Conservation (phyloP, 23 red algal genomes). For the Agarophyton chilense region DNA sequence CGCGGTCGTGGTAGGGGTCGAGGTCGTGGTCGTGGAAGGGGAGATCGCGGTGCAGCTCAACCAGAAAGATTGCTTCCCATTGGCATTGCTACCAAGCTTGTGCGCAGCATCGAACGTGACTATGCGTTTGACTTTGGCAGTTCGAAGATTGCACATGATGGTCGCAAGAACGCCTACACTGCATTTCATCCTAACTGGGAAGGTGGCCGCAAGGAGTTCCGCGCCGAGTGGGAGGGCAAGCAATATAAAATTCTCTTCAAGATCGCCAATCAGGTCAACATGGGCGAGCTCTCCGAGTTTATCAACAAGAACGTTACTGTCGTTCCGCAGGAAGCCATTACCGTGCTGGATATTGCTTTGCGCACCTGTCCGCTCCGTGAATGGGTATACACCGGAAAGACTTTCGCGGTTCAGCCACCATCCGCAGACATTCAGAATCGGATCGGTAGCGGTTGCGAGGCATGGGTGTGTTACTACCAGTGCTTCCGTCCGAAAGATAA, state of each 20-base stretch:
- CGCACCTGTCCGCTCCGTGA: conserved; percentile 62
- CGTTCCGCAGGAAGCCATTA: conserved; percentile 57
- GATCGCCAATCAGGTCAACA: conserved; percentile 45
- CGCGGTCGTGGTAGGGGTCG: conserved; percentile 53
- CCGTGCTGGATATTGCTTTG: conserved; percentile 58
- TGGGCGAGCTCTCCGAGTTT: conserved; percentile 50
- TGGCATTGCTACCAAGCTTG: conserved; percentile 62
- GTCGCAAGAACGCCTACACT: conserved; percentile 72
- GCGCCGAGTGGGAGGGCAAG: conserved; percentile 29
- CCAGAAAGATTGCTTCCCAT: conserved; percentile 54
- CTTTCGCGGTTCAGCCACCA: conserved; percentile 44
- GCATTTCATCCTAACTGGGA: conserved; percentile 38
- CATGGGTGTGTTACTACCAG: conserved; percentile 73
- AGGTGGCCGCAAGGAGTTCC: conserved; percentile 7
- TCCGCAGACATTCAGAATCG: background rate
- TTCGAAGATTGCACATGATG: conserved; percentile 73
- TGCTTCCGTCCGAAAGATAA: conserved; percentile 57
- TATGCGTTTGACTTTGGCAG: conserved; percentile 16
- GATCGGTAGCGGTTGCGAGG: conserved; percentile 68
- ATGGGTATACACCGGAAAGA: conserved; percentile 56
- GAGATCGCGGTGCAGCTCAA: background rate
- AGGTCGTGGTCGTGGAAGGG: conserved; percentile 26
- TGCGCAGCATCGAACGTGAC: conserved; percentile 34
- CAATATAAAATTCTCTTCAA: conserved; percentile 52
- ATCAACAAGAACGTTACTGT: conserved; percentile 34